Percentiles rank a stretch among this genome's conserved stretches.
Conservation (phyloP, 2,329 filamentous ascomycete species). For the Xylariaceae sp. region DNA sequence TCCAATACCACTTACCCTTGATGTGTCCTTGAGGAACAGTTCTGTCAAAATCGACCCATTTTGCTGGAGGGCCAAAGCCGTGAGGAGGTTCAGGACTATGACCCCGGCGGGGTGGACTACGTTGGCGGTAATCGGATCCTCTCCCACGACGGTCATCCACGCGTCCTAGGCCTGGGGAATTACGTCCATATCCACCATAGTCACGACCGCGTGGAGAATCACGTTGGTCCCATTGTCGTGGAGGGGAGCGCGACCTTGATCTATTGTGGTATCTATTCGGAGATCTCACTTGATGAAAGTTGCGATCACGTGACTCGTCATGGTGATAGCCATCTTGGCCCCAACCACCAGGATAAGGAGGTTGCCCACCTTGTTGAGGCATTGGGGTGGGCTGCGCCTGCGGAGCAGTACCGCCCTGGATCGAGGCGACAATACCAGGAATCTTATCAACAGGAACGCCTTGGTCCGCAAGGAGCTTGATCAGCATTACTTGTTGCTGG, state of each 20-base stretch:
- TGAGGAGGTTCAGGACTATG: conserved; percentile 56
- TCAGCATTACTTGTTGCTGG: conserved; percentile 67
- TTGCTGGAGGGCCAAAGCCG: conserved; percentile 37
- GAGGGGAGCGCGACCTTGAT: conserved; percentile 76
- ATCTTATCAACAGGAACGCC: conserved; percentile 77
- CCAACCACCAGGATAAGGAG: conserved; percentile 32
- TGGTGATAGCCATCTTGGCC: conserved; percentile 32
- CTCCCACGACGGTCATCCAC: conserved; percentile 54
- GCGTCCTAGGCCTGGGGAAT: conserved; percentile 58
- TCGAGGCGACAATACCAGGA: conserved; percentile 51
- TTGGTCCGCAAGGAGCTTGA: conserved; percentile 71
- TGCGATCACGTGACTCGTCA: conserved; percentile 52
- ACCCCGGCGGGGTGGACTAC: conserved; percentile 70
- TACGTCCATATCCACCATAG: conserved; percentile 69
- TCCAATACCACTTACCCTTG: conserved; percentile 49
- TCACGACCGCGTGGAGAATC: conserved; percentile 61
- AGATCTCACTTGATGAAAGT: conserved; percentile 58
- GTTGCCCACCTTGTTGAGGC: conserved; percentile 36
- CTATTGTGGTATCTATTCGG: conserved; percentile 57
- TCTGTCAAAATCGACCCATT: conserved; percentile 77
- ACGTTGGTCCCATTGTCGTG: conserved; percentile 65
- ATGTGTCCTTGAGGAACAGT: conserved; percentile 72
- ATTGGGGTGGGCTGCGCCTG: conserved; percentile 26
- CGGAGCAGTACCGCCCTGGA: conserved; percentile 37
- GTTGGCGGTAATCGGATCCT: conserved; percentile 75